Conservation (phyloP, 2,329 filamentous ascomycete species). For the Nigrospora oryzae region DNA sequence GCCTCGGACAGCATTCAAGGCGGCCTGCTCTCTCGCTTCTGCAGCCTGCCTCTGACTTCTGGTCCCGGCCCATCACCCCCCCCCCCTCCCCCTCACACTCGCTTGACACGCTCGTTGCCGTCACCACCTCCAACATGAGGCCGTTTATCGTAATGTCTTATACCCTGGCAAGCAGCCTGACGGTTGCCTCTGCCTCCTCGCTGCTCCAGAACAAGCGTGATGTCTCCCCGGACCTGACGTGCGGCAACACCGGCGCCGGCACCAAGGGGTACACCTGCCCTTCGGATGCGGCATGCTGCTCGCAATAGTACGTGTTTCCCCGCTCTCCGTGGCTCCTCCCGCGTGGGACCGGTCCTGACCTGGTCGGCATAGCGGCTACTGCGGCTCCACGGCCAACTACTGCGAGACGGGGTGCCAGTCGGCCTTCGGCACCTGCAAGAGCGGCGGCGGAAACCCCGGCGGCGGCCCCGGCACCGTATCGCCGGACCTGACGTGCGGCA, state of each 20-base stretch:
- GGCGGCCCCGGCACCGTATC: constrained; percentile 4
- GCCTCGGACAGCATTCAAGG: too few relatives aligned
- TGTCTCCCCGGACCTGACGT: constrained; percentile 13
- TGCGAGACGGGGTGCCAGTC: constrained; percentile 8
- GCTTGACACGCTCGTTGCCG: constrained; percentile 1
- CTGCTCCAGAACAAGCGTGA: constrained; percentile 5
- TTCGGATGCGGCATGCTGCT: constrained; percentile 11
- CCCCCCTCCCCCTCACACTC: constrained; percentile 3
- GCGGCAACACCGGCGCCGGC: constrained; percentile 13
- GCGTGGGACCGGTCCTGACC: constrained; percentile 1
- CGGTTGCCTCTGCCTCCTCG: constrained; percentile 11
- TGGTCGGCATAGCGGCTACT: too few relatives aligned
- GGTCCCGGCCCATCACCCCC: not conserved
- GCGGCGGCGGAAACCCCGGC: not conserved
- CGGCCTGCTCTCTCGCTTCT: not conserved
- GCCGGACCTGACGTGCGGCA: constrained; percentile 14
- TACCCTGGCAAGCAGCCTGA: constrained; percentile 9
- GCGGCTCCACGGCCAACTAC: too few relatives aligned
- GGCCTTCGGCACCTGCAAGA: constrained; percentile 10
- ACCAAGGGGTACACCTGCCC: constrained; percentile 15
- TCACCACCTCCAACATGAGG: constrained; percentile 3
- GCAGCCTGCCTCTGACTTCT: constrained; percentile 2
- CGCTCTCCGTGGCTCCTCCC: constrained; percentile 9
- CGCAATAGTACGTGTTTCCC: constrained; percentile 9
- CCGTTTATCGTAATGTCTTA: constrained; percentile 5